Base-by-base conservation (phyloP, 345 rosid genomes). In the Eucalyptus cloeziana region DNA sequence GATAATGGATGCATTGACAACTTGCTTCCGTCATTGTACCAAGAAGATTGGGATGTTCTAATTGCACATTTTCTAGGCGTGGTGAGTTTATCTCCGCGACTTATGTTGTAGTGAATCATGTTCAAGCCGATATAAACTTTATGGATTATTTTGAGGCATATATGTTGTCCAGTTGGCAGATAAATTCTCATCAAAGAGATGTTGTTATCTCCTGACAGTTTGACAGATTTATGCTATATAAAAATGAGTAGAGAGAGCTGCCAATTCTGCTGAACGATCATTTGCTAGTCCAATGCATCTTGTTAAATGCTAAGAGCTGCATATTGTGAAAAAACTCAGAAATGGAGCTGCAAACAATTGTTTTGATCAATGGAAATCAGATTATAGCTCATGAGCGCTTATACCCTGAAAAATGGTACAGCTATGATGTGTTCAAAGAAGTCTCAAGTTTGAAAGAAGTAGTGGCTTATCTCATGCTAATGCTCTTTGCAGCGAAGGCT, bases 11-110 rank as follows among this genome's bases (percentile, higher is more conserved):
- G 99, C 94, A 94, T 94, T 79, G 97, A 97, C 54, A 94, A 96
- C 87, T 91, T 97, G 69, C 88, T 96, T 85, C 98, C 99, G 27
- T 91, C 98, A 27, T 92, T 97, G 54, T 92, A 94, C 87, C 60
- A 95, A 91, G 95, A 96, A 87, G 97, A 97, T 88, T 97, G 99
- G 99, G 98, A 97, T 91, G 99, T 97, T 86, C 98, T 97, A 43
- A 95, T 97, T 91, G 98, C 98, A 2, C 99, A 97, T 94, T 97
- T 96, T 93, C 99, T 97, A 24, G 99, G 99, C 15, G 96, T 96
- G 97, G 99, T 97, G 96, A 92, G 94, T 62, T 80, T 52, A 86
- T 86, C 62, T 49, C 7, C 1, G 8, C 25, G 2, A 25, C 40
- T 50, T 50, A 30, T 50, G 37, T 13, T 50, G 40, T 4, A 10